Base-by-base conservation (phyloP, 2,329 filamentous ascomycete genomes). In the Hyphodiscus sp. region DNA sequence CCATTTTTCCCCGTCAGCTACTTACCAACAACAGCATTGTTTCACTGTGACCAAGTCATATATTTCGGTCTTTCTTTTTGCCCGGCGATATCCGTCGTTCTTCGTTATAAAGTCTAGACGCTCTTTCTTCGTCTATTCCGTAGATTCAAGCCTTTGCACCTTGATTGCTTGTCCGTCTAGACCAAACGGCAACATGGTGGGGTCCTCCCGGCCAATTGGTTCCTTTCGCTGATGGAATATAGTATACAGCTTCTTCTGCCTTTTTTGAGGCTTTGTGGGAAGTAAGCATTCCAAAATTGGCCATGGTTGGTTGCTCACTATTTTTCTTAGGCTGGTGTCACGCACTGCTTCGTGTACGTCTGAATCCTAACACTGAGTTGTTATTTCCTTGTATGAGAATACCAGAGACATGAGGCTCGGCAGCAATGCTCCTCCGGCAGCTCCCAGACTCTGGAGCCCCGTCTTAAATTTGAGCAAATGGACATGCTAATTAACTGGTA, bases 251-350 rank as follows among this genome's bases (percentile, higher is more conserved):
- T 51, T 60, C 56, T 3, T 85, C 83, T 63, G 85, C 85, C 61
- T 86, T 89, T 67, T 87, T 89, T 61, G 85, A 89, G 72, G 83
- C 82, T 18, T 69, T 89, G 41, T 87, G 82, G 81, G 84, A 87
- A 58, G 65, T 65, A 33, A 50, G 59, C 57, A 38, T 38, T 38
- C 33, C 11, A n/a, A 38, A 38, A 15, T 38, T 38, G 33, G 5
- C 11, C 33, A 5, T 13, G 11, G 13, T 4, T 70, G 43, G 18
- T 42, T n/a, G 2, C 29, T 44, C 30, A 15, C 8, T n/a, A 18
- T 26, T 9, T 47, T 19, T n/a, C 20, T 10, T 29, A 66, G 73
- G 75, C 75, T 20, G 77, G 77, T 20, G 69, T 80, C 16, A 76
- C 71, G 43, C 66, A 77, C 60, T 75, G 76, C 68, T 80, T 83